Evolutionary conservation across 345 rosid genomes (phyloP), one percentile per base, ranked within the genome.

Genomic region (Hypericum perforatum): DNA sequence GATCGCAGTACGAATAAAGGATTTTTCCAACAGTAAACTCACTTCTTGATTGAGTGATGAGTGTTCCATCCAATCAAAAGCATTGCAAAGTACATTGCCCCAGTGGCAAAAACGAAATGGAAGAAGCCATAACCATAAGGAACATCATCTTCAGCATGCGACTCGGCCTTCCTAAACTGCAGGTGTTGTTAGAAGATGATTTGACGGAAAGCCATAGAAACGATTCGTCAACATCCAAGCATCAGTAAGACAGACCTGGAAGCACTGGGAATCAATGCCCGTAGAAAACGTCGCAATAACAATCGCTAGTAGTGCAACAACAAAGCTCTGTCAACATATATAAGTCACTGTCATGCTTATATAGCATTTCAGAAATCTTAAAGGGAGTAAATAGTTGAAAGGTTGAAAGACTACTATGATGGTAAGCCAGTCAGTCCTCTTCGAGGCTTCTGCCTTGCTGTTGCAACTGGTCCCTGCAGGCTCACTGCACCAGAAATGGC

Each of bases 31-130:
- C 32, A 22, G 32, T 1, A 45, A 10, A 55, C 74, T 16, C 77
- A 82, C 98, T 79, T 91, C 70, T 69, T 73, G 61, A 91, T 87
- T 53, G 85, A 48, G 39, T 87, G 91, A 69, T 91, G 95, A 60
- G 85, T 80, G 61, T 87, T 91, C 98, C 96, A 91, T 52, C 98
- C 91, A 1, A 91, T 79, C 66, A 91, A 70, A 45, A 87, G 70
- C 98, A 91, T 91, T 15, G 91, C 92, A 4, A 91, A 82, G 77
- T 91, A 91, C 98, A 91, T 91, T 4, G 96, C 87, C 62, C 98
- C 98, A 0, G 96, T 87, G 56, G 96, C 98, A 14, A 91, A 91
- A 36, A 91, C 96, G 46, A 91, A 84, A 75, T 91, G 98, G 76
- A 91, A 91, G 84, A 91, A 91, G 8, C 98, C 98, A 49, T 86